phyloP scores from a whole-genome alignment of 2,329 filamentous ascomycete species.

The Fusarium sp. region DNA sequence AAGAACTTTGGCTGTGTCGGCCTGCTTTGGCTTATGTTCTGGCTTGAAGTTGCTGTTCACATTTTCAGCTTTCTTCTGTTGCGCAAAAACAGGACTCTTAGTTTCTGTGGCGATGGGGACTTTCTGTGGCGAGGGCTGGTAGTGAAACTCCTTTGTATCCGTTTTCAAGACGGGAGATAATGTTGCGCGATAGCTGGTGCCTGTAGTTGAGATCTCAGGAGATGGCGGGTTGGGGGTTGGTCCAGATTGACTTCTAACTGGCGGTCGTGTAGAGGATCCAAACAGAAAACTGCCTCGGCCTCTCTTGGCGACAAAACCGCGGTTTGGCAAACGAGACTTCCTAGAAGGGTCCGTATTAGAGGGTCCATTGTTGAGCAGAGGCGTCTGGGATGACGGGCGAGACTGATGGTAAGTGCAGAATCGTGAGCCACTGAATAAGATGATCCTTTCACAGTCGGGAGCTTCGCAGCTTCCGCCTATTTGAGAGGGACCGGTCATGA shows the following conservation, averaged over 20 bases:
- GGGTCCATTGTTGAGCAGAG: neutral
- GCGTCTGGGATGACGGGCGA: neutral
- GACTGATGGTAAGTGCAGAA: conserved; percentile 33
- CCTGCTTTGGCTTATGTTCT: neutral
- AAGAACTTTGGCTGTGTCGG: neutral
- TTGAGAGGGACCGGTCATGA: conserved; percentile 31
- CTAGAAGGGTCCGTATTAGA: conserved; percentile 6
- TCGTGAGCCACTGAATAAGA: conserved; percentile 22
- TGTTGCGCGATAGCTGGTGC: neutral
- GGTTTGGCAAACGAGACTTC: conserved; percentile 6
- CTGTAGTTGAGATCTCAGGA: neutral
- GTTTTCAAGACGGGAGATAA: neutral
- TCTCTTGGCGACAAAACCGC: conserved; percentile 31
- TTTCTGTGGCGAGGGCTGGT: neutral
- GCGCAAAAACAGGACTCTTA: neutral
- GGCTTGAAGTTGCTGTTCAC: neutral
- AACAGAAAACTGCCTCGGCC: conserved; percentile 19
- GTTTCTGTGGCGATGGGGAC: neutral
- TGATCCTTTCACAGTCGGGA: conserved; percentile 20
- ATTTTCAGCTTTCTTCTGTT: neutral
- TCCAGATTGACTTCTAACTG: conserved; percentile 2
- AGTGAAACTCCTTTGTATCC: neutral
- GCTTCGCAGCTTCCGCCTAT: conserved; percentile 33
- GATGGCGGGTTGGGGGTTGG: conserved; percentile 3
- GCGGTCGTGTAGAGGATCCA: conserved; percentile 15